A percentile compares a stretch with the other conserved stretches of the same genome.
Evolutionary conservation across 75 land plant genomes (phyloP).

Genomic region (Pinus tabuliformis): DNA sequence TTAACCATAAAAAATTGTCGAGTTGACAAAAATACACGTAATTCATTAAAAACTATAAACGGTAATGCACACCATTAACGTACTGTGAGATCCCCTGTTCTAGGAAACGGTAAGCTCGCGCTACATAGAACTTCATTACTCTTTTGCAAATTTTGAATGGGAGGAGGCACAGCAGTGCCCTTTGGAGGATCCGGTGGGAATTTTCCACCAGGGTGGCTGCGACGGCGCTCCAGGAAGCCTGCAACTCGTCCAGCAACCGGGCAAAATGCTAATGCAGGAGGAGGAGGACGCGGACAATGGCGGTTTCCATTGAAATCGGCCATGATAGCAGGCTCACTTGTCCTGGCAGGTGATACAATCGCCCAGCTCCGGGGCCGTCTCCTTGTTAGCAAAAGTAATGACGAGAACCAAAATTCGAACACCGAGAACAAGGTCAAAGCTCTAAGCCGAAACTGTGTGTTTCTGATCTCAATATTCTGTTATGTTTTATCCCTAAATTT

Average conservation of each 20-base stretch:
- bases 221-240: neutral
- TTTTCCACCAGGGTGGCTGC: neutral
- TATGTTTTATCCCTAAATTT: no score
- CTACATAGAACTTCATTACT: no score
- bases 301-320: conserved; percentile 72
- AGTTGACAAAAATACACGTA: no score
- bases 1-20: no score
- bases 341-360: conserved; percentile 79
- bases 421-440: neutral
- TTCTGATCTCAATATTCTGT: no score
- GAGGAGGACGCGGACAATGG: conserved; percentile 1
- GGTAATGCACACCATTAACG: no score
- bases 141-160: neutral
- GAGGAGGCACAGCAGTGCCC: neutral
- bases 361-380: conserved; percentile 57
- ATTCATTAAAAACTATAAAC: no score
- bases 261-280: neutral
- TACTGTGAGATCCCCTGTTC: no score
- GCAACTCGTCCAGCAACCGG: neutral
- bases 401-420: neutral
- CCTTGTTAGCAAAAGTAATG: neutral
- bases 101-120: no score
- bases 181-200: neutral
- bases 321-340: conserved; percentile 60
- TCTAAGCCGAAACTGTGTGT: neutral